These are phyloP conservation scores for Oxyria digyna DNA, from an alignment of 148 eudicot species.

Conservation along the genomic window DNA sequence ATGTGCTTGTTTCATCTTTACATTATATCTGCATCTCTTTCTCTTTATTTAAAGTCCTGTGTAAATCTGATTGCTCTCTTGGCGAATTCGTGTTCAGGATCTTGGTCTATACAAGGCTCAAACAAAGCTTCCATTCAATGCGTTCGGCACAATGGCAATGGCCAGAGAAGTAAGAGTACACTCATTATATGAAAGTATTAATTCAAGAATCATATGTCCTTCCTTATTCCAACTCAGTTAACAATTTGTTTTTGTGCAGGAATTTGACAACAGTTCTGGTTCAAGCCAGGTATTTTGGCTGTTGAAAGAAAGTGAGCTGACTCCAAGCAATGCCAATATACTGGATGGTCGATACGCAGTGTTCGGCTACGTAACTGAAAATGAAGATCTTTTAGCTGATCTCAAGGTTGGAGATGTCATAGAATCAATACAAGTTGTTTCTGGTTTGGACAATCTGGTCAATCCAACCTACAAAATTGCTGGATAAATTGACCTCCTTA, in stretches of 20 bases:
- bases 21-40: not conserved
- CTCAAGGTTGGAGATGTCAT: constrained; percentile 94
- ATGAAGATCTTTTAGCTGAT: constrained; percentile 81
- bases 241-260: constrained; percentile 40
- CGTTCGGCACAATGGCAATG: constrained; percentile 99
- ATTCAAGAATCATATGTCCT: not conserved
- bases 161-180: constrained; percentile 72
- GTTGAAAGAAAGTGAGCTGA: constrained; percentile 90
- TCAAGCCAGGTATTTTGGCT: constrained; percentile 98
- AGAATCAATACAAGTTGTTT: constrained; percentile 73
- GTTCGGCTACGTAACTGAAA: constrained; percentile 83
- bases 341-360: constrained; percentile 93
- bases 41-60: not conserved
- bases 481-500: constrained; percentile 27
- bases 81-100: constrained; percentile 32
- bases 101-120: constrained; percentile 99
- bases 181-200: not conserved
- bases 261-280: constrained; percentile 81
- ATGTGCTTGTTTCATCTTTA: not conserved
- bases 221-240: not conserved
- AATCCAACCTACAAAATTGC: constrained; percentile 97
- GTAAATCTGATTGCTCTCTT: not conserved
- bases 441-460: constrained; percentile 80
- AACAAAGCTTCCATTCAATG: constrained; percentile 94
- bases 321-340: constrained; percentile 95